Base-by-base conservation (phyloP, 2,329 filamentous ascomycete species). In the Colletotrichum australisinense region DNA sequence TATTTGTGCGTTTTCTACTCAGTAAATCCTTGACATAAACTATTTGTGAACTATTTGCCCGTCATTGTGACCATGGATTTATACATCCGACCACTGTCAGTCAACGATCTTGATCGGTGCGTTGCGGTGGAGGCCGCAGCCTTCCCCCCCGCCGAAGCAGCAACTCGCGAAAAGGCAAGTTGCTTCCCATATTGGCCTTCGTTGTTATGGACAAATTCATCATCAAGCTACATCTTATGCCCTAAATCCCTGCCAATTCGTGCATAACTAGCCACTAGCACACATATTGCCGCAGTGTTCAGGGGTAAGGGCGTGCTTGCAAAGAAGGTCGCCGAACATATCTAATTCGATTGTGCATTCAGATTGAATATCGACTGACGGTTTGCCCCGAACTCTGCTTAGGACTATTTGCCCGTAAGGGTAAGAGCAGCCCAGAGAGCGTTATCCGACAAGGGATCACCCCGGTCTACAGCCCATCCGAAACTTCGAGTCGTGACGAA, bases 291-390 rank as follows among this genome's bases (percentile, higher is more conserved):
- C 4, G 2, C 4, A 14, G 24, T 28, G 3, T 24, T 9, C 4
- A 63, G 7, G 19, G 16, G 3, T 5, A 24, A 4, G 7, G n/a
- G 12, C 8, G 28, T 5, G n/a, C 14, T 42, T 19, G 22, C 16
- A 28, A 24, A 26, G n/a, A 26, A 4, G 9, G 9, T 8, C 14
- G 16, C 14, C 22, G n/a, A 14, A 28, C 9, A 16, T 58, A n/a
- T 24, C 1, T 76, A 63, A 75, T 55, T n/a, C 9, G 0, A 9
- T 2, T 9, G 26, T 22, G 9, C 30, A 6, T 16, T 26, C 32
- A 80, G 79, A 81, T 81, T 38, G 79, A 80, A 46, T 81, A 81
- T 42, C 76, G 79, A 9, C 63, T 81, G 9, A 74, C 75, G 0
- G 76, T 77, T 5, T 80, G 77, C 9, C 78, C 79, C 0, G 77